phyloP scores from a whole-genome alignment of 176 grass and related monocot species.

The Raddia distichophylla region DNA sequence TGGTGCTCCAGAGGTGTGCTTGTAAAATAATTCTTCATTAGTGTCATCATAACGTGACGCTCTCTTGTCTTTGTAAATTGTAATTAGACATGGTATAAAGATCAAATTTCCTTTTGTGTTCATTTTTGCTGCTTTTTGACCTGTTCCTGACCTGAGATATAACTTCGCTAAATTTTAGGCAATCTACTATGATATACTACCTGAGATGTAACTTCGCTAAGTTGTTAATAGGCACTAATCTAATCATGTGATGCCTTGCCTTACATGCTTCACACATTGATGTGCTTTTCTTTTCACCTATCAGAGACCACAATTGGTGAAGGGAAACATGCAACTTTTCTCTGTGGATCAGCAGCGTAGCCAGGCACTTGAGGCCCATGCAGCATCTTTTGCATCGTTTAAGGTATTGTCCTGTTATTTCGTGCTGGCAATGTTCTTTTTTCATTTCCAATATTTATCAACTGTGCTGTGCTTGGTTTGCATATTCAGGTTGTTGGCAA shows the following conservation, averaged over 20 bases:
- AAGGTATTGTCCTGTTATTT: constrained; percentile 51
- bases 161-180: not conserved
- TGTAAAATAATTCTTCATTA: constrained; percentile 5
- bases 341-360: constrained; percentile 98
- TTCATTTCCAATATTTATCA: constrained; percentile 2
- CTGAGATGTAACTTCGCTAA: not conserved
- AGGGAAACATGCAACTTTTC: constrained; percentile 99
- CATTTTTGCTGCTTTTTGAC: not conserved
- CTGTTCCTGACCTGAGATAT: not conserved
- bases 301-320: constrained; percentile 92
- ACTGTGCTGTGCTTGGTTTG: not conserved
- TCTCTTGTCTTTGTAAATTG: not conserved
- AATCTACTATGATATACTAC: not conserved
- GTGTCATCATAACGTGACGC: not conserved
- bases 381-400: constrained; percentile 91
- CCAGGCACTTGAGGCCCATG: constrained; percentile 98
- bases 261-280: constrained; percentile 4
- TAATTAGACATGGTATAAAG: not conserved
- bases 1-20: constrained; percentile 79
- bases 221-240: constrained; percentile 5
- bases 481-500: constrained; percentile 77
- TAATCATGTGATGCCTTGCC: not conserved
- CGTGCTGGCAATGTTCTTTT: constrained; percentile 21
- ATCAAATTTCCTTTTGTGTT: not conserved
- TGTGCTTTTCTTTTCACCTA: constrained; percentile 27